phyloP scores from a whole-genome alignment of 441 rosid genomes.

The California macrophylla region DNA sequence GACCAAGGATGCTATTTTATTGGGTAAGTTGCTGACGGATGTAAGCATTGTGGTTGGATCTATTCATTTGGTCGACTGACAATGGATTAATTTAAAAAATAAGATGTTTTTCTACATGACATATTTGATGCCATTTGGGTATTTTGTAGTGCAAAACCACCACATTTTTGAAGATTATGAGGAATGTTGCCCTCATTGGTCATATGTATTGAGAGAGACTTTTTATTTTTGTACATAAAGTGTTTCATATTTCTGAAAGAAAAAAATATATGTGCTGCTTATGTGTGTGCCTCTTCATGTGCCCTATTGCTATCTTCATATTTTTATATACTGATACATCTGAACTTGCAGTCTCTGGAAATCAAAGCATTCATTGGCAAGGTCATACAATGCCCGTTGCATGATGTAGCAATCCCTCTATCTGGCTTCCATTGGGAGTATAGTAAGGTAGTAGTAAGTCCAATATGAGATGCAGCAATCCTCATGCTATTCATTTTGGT shows the following conservation, averaged over 20 bases:
- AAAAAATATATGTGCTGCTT: neutral
- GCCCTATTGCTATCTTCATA: neutral
- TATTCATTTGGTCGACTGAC: neutral
- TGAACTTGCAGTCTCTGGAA: constrained; percentile 64
- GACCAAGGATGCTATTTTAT: neutral
- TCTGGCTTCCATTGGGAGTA: constrained; percentile 95
- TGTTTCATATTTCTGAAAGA: neutral
- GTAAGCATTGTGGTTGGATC: neutral
- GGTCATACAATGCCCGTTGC: constrained; percentile 92
- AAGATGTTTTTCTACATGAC: neutral
- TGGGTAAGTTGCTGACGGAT: neutral
- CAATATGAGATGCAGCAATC: constrained; percentile 3
- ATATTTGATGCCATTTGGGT: neutral
- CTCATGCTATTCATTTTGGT: constrained; percentile 7
- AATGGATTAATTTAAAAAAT: neutral
- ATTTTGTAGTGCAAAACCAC: neutral
- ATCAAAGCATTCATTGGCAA: constrained; percentile 83
- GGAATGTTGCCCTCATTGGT: neutral
- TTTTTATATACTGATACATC: neutral
- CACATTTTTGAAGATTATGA: neutral
- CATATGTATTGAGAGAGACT: neutral
- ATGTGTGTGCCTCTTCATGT: neutral
- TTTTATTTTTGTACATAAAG: neutral
- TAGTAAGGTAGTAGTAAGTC: constrained; percentile 49
- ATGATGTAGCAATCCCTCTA: constrained; percentile 93